Evolutionary conservation across 495 filamentous ascomycete species (phyloP), one percentile per base, ranked within the genome.

Genomic region (Xylaria castorea): DNA sequence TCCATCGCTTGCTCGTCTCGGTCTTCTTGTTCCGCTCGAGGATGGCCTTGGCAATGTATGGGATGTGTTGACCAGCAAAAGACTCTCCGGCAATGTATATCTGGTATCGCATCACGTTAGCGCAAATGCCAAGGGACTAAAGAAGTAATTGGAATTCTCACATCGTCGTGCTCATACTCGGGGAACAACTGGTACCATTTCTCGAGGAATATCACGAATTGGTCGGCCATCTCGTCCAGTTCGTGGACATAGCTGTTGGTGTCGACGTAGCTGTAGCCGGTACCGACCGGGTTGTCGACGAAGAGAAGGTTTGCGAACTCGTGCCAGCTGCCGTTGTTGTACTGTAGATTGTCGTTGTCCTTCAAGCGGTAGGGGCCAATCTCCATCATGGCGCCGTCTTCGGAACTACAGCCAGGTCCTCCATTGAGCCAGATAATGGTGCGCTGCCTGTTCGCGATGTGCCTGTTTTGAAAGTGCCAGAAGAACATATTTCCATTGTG

Each of bases 351-450:
- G 64, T 94, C 86, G 38, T 84, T 78, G 71, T 97, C 90, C 76
- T 93, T 92, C 50, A 99, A 79, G 68, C 96, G 87, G 78, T 97
- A 99, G 1, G 96, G 96, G 0, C 96, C 96, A 73, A 99, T 90
- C 79, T 99, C 96, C 96, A 99, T 98, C 84, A 99, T 79, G 32
- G 95, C 94, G 65, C 96, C 96, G 77, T 99, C 96, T 89, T 97
- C 94, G 18, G 94, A 97, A 80, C 94, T 97, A 80, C 96, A 99
- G 14, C 96, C 96, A 0, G 96, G 96, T 0, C 96, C 96, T 44
- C 96, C 96, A 80, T 99, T 99, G 53, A 99, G 83, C 96, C 96
- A 99, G 77, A 99, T 92, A 5, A 99, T 93, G 0, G 96, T 97
- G 36, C 95, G 90, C 79, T 97, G 93, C 73, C 88, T 89, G 79